Base-by-base conservation (phyloP, 139 green algal species). In the Chlorella sp. region DNA sequence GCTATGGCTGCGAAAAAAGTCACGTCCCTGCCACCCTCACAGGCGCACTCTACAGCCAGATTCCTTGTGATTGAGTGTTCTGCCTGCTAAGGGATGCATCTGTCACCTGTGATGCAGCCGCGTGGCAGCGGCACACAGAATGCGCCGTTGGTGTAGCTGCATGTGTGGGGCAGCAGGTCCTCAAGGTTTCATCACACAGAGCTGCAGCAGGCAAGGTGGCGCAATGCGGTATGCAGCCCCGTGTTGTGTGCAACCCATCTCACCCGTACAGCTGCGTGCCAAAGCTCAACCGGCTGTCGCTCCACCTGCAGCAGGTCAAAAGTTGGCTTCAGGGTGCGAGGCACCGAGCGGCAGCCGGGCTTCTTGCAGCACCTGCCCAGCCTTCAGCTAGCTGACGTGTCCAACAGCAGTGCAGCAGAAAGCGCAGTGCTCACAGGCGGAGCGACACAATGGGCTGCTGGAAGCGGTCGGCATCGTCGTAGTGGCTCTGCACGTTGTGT, bases 51-150 rank as follows among this genome's bases (percentile, higher is more conserved):
- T n/a, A n/a, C n/a, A n/a, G n/a, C n/a, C n/a, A n/a, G n/a, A n/a
- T n/a, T n/a, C n/a, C n/a, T n/a, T n/a, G n/a, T n/a, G n/a, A n/a
- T n/a, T n/a, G n/a, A n/a, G n/a, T n/a, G n/a, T n/a, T n/a, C n/a
- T n/a, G n/a, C n/a, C n/a, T n/a, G n/a, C n/a, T n/a, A n/a, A n/a
- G n/a, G n/a, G n/a, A n/a, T n/a, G n/a, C n/a, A n/a, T n/a, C n/a
- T n/a, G n/a, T n/a, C 4, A 78, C 72, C 72, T 38, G 48, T 76
- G 22, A 96, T 84, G 80, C 91, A 95, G 28, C 93, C 93, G 8
- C 92, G 86, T 38, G 91, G 93, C 90, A 96, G 93, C 36, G 92
- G 91, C n/a, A 95, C 83, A 60, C 84, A 93, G 86, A 96, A 96
- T 5, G 87, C 84, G 43, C 93, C 93, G 68, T 96, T 96, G 36